Evolutionary conservation across 108 stramenopile genomes (phyloP), one percentile per base, ranked within the genome.

Genomic region (Bacterosira constricta): DNA sequence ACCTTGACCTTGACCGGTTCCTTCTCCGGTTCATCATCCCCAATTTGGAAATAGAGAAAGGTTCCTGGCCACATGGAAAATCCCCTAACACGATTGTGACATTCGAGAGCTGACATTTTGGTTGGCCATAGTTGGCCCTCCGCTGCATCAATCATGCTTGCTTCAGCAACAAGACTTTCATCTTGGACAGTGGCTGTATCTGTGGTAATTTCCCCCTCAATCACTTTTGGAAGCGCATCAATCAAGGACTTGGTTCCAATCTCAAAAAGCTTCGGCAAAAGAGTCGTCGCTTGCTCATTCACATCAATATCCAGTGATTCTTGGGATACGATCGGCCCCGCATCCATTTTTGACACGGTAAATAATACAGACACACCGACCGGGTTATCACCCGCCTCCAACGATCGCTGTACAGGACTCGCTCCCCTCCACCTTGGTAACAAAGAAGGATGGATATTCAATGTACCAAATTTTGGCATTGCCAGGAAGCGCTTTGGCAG

Each of bases 271-370:
- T 71, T 70, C 23, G 88, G 90, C 38, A 99, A 81, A 1, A 98
- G 79, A 7, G 81, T 88, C 9, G 93, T 88, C 9, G 96, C 90
- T 54, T 94, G 91, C 50, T 97, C 97, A 26, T 96, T 79, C 15
- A 85, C 92, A 46, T 85, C 78, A 54, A 94, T 80, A 45, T 79
- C 60, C 35, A 76, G 36, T 36, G 77, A 81, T 37, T 69, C 61
- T 66, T 97, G 97, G 23, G 79, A 60, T 44, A 97, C 82, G 26
- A 99, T 88, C 8, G 98, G 98, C 1, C 98, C 98, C 3, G 97
- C 97, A 81, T 99, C 98, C 97, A 99, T 98, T 61, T 96, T 95
- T 20, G 86, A 84, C 6, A 97, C 97, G 17, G 98, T 98, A 56
- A 91, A 98, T 32, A 98, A 73, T 6, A 99, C 91, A 9, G 92